Percentiles rank a stretch among this genome's conserved stretches.
Conservation (phyloP, 1,139 yeast species). For the Debaryomyces fabryi region DNA sequence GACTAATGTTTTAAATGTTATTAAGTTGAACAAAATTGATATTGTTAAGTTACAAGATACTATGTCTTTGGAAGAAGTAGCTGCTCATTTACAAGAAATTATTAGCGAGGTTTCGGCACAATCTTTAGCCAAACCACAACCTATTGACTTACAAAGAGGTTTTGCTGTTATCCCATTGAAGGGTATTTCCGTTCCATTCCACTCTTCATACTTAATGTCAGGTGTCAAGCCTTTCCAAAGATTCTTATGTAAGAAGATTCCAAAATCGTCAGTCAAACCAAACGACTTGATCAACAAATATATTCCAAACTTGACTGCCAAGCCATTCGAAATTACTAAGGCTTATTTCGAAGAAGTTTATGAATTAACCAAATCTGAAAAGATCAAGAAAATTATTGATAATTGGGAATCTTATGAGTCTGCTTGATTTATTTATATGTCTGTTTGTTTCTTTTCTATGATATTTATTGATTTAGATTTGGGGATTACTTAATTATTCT, state of each 20-base stretch:
- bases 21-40: conserved; percentile 92
- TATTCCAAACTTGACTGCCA: conserved; percentile 98
- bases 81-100: conserved; percentile 83
- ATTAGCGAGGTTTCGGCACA: conserved; percentile 81
- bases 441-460: background rate
- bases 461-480: background rate
- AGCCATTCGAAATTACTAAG: conserved; percentile 92
- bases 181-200: conserved; percentile 99
- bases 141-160: conserved; percentile 95
- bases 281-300: conserved; percentile 91
- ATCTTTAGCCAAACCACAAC: conserved; percentile 87
- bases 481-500: background rate
- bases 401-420: conserved; percentile 89
- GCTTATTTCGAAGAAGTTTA: conserved; percentile 97
- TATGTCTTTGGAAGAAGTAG: conserved; percentile 84
- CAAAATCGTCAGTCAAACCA: conserved; percentile 93
- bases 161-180: conserved; percentile 97
- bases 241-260: conserved; percentile 93
- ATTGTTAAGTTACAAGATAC: conserved; percentile 83
- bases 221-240: conserved; percentile 99
- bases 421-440: conserved; percentile 26
- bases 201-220: conserved; percentile 92
- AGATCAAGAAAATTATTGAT: conserved; percentile 85
- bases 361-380: conserved; percentile 85
- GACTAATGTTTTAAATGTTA: conserved; percentile 88